These are phyloP conservation scores for Daldinia caldariorum DNA, from an alignment of 495 filamentous ascomycete species.

Conservation along the genomic window DNA sequence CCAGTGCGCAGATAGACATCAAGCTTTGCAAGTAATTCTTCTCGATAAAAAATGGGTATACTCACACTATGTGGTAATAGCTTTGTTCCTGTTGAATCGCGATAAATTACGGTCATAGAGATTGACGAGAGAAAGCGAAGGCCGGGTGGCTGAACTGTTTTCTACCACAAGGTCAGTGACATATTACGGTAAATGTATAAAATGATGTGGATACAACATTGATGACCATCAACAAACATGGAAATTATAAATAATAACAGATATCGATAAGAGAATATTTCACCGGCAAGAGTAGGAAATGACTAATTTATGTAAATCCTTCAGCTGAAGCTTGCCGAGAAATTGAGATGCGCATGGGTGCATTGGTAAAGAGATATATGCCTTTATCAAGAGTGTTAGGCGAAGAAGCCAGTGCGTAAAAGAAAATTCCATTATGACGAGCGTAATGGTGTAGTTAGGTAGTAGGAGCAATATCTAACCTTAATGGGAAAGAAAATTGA, in stretches of 20 bases:
- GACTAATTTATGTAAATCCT: slow-evolving; percentile 38
- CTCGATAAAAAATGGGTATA: slow-evolving; percentile 22
- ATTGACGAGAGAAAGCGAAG: slow-evolving; percentile 6
- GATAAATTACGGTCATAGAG: not conserved
- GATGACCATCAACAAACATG: slow-evolving; percentile 36
- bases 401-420: not conserved
- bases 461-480: not conserved
- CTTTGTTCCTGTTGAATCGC: not conserved
- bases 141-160: slow-evolving; percentile 28
- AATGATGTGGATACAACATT: slow-evolving; percentile 36
- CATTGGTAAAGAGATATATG: slow-evolving; percentile 10
- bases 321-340: slow-evolving; percentile 38
- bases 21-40: slow-evolving; percentile 4
- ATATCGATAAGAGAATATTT: slow-evolving; percentile 29
- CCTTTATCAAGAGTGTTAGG: not conserved
- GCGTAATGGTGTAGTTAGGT: not conserved
- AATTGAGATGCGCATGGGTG: slow-evolving; percentile 10
- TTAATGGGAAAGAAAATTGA: slow-evolving; percentile 4
- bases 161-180: slow-evolving; percentile 32
- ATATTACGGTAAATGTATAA: slow-evolving; percentile 16
- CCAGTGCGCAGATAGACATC: slow-evolving; percentile 10
- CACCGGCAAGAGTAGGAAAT: slow-evolving; percentile 12
- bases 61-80: slow-evolving; percentile 21
- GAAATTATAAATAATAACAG: slow-evolving; percentile 39
- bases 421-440: slow-evolving; percentile 4